These are phyloP conservation scores for Parascedosporium putredinis DNA, from an alignment of 2,329 filamentous ascomycete genomes.

Conservation along the genomic window DNA sequence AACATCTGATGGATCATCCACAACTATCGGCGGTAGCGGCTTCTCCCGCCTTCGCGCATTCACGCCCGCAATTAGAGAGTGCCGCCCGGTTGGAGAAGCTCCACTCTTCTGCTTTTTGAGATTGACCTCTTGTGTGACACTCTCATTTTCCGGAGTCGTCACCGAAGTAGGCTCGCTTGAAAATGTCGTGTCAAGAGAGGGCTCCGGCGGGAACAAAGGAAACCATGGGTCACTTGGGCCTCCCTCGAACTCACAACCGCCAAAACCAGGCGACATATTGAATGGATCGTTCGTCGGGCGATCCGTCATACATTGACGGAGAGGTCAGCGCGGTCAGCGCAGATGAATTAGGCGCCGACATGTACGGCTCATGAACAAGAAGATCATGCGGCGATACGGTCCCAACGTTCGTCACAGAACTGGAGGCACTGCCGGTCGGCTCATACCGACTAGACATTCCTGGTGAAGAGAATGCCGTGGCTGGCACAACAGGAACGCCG, in stretches of 20 bases:
- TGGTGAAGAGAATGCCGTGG: conserved; percentile 44
- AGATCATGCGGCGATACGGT: conserved; percentile 83
- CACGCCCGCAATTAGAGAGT: conserved; percentile 62
- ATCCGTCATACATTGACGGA: conserved; percentile 68
- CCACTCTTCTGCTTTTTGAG: conserved; percentile 7
- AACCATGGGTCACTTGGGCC: conserved; percentile 53
- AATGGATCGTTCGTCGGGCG: conserved; percentile 59
- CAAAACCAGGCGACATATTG: conserved; percentile 71
- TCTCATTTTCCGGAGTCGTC: no score
- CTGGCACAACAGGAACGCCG: conserved; percentile 28
- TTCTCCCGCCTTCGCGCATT: conserved; percentile 67
- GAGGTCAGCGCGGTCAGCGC: conserved; percentile 79
- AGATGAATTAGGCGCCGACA: conserved; percentile 71
- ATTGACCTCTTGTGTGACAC: no score
- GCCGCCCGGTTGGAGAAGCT: conserved; percentile 30
- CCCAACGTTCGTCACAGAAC: conserved; percentile 43
- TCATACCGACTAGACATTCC: conserved; percentile 41
- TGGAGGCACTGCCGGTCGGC: conserved; percentile 26
- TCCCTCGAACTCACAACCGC: conserved; percentile 43
- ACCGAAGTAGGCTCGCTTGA: no score
- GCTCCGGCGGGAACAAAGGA: conserved; percentile 57
- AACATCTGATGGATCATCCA: conserved; percentile 62
- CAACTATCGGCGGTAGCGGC: conserved; percentile 66
- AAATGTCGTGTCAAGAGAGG: conserved; percentile 10
- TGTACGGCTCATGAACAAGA: conserved; percentile 55